phyloP scores from a whole-genome alignment of 805 yeast genomes.

The Lipomyces japonicus region DNA sequence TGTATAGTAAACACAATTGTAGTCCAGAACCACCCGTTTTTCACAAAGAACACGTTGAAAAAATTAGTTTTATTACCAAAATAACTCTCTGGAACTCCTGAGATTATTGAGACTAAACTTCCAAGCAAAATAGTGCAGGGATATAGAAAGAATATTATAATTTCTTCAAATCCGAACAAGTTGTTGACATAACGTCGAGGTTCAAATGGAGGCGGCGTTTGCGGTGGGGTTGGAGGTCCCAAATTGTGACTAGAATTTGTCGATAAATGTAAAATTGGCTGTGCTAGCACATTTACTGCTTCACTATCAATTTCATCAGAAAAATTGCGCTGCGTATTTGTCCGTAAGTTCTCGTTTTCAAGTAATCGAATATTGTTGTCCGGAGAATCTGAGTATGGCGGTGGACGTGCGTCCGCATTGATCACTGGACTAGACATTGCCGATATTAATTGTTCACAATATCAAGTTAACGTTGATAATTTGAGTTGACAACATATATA shows the following conservation, averaged over 20 bases:
- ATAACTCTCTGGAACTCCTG: constrained; percentile 32
- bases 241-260: not conserved
- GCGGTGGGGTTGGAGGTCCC: constrained; percentile 5
- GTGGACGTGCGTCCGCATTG: no score
- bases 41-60: constrained; percentile 72
- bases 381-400: no score
- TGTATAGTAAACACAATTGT: constrained; percentile 39
- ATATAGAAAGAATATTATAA: constrained; percentile 27
- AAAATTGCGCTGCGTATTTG: not conserved
- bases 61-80: constrained; percentile 56
- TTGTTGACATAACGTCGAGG: constrained; percentile 7
- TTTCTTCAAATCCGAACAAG: constrained; percentile 21
- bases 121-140: constrained; percentile 32
- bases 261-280: not conserved
- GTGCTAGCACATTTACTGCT: not conserved
- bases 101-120: constrained; percentile 27
- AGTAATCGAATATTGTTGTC: no score
- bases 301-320: not conserved
- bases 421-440: no score
- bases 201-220: constrained; percentile 6
- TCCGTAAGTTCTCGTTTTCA: no score
- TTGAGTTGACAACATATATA: no score
- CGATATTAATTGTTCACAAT: no score
- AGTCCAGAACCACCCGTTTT: constrained; percentile 94
- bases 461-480: no score